Percentiles rank a stretch among this genome's conserved stretches.
These are phyloP conservation scores for Trametes sp. DNA, from an alignment of 1,284 basidiomycete genomes.

Conservation along the genomic window DNA sequence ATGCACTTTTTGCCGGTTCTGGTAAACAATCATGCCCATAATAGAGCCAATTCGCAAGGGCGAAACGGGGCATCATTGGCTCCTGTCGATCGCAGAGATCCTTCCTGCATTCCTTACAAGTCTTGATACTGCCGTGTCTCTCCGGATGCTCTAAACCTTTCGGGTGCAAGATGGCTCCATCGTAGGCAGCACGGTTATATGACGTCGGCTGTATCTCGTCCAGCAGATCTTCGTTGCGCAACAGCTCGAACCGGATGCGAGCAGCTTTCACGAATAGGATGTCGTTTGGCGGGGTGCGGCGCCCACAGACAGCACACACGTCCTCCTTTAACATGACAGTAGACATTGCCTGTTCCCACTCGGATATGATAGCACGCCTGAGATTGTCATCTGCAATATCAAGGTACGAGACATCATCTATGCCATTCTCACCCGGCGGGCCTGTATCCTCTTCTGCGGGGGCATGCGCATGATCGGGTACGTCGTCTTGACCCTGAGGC, in stretches of 20 bases:
- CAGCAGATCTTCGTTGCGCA: background rate
- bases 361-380: background rate
- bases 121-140: background rate
- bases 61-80: background rate
- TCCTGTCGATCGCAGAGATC: background rate
- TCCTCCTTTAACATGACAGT: background rate
- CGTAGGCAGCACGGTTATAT: background rate
- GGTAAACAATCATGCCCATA: background rate
- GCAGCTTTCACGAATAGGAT: background rate
- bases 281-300: background rate
- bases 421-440: too few relatives aligned
- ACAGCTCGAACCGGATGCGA: background rate
- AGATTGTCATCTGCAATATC: background rate
- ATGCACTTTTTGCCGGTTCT: background rate
- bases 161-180: background rate
- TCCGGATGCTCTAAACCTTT: background rate
- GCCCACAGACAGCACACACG: background rate
- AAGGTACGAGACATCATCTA: background rate
- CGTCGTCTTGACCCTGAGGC: background rate
- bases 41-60: conserved; percentile 3
- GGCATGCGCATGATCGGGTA: too few relatives aligned
- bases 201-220: background rate
- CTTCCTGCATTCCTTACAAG: background rate
- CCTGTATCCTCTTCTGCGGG: too few relatives aligned
- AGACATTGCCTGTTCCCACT: background rate